These are phyloP conservation scores for Serpula lacrymans DNA, from an alignment of 768 basidiomycete genomes.

Conservation along the genomic window DNA sequence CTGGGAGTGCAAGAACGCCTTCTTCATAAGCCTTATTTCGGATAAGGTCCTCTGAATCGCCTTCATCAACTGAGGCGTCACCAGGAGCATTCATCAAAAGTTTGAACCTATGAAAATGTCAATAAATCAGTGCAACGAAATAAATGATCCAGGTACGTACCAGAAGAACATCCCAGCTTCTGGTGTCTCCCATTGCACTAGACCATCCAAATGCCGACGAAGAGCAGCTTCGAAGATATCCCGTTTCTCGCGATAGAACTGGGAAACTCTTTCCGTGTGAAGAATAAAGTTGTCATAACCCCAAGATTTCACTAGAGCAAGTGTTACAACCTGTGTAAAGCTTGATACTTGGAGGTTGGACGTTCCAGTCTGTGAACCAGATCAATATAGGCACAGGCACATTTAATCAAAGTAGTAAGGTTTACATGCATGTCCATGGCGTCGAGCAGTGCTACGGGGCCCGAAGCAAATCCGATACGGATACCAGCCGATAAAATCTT, in stretches of 20 bases:
- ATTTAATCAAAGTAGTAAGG: constrained; percentile 14
- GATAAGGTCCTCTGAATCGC: constrained; percentile 73
- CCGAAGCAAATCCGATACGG: constrained; percentile 78
- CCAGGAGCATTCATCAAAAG: constrained; percentile 40
- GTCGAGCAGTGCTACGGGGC: constrained; percentile 62
- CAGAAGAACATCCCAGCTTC: constrained; percentile 91
- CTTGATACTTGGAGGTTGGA: constrained; percentile 67
- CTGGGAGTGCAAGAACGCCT: constrained; percentile 89
- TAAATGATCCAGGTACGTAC: constrained; percentile 36
- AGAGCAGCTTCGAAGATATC: constrained; percentile 78
- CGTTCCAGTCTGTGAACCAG: constrained; percentile 49
- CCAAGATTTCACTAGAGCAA: constrained; percentile 63
- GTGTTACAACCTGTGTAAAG: constrained; percentile 60
- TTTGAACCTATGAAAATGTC: constrained; percentile 55
- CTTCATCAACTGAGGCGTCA: constrained; percentile 32
- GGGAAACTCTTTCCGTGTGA: constrained; percentile 67
- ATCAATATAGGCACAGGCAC: background rate
- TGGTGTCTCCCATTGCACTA: constrained; percentile 71
- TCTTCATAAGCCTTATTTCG: constrained; percentile 69
- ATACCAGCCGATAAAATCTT: constrained; percentile 79
- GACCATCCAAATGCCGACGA: constrained; percentile 68
- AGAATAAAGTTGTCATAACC: constrained; percentile 69
- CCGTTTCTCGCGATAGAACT: constrained; percentile 69
- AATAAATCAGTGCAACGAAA: constrained; percentile 2
- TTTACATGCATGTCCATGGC: constrained; percentile 71